Evolutionary conservation across 495 filamentous ascomycete genomes (phyloP).

Genomic region (Massariosphaeria phaeospora): DNA sequence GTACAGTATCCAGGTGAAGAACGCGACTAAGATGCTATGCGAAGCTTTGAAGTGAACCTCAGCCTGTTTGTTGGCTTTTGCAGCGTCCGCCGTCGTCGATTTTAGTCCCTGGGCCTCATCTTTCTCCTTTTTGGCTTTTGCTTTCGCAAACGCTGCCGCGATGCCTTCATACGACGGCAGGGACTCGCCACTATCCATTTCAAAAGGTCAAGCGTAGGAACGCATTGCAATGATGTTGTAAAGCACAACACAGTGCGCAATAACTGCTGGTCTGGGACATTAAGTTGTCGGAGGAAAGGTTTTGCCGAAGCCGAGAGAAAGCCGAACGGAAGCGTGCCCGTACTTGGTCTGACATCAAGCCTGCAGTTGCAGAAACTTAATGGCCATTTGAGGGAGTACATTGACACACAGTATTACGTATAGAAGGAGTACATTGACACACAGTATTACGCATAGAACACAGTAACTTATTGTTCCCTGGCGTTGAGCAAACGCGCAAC

Average conservation of each 20-base stretch:
- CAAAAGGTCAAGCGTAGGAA: not conserved
- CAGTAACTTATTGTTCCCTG: too few species aligned
- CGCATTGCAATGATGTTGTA: not conserved
- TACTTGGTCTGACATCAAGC: too few species aligned
- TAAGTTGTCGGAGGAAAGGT: not conserved
- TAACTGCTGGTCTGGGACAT: too few species aligned
- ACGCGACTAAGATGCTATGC: conserved; percentile 48
- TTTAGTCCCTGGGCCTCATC: conserved; percentile 33
- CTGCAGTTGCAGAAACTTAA: too few species aligned
- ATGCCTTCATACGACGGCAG: conserved; percentile 38
- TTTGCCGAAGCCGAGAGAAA: not conserved
- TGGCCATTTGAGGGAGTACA: too few species aligned
- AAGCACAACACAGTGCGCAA: not conserved
- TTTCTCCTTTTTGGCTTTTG: conserved; percentile 37
- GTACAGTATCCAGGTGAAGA: conserved; percentile 50
- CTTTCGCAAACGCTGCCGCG: conserved; percentile 40
- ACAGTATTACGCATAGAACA: too few species aligned
- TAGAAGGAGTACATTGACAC: too few species aligned
- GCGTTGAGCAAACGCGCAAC: too few species aligned
- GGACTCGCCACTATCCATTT: conserved; percentile 35
- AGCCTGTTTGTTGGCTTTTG: conserved; percentile 37
- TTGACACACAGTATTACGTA: too few species aligned
- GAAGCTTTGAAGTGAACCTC: conserved; percentile 51
- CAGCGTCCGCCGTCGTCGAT: conserved; percentile 23
- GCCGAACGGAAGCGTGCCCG: too few species aligned